Conservation (phyloP, 2,329 filamentous ascomycete genomes). For the Penicillium sp. region DNA sequence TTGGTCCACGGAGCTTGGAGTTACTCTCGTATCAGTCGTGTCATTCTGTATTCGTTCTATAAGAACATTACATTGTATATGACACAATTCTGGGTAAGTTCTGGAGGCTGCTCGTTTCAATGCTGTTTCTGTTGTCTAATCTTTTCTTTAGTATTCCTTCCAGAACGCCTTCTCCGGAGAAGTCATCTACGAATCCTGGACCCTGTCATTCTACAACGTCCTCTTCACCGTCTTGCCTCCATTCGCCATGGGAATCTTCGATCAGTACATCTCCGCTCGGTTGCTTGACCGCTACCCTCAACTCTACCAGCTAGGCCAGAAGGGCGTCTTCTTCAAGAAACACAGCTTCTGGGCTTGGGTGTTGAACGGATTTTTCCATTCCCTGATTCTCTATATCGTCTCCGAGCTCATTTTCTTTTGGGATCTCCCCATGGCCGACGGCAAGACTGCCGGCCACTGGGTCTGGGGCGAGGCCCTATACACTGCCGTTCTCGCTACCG, state of each 20-base stretch:
- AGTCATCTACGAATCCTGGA: constrained; percentile 99
- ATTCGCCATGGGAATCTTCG: constrained; percentile 90
- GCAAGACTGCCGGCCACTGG: constrained; percentile 87
- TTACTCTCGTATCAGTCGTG: constrained; percentile 94
- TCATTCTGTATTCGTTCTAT: constrained; percentile 98
- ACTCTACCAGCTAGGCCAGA: constrained; percentile 88
- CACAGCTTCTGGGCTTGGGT: constrained; percentile 94
- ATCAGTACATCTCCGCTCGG: constrained; percentile 94
- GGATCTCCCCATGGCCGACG: constrained; percentile 76
- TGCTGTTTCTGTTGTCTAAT: constrained; percentile 11
- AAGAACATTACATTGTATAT: constrained; percentile 99
- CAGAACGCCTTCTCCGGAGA: constrained; percentile 97
- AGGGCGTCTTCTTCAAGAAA: constrained; percentile 88
- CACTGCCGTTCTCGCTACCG: constrained; percentile 87
- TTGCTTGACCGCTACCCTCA: constrained; percentile 94
- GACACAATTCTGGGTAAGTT: constrained; percentile 94
- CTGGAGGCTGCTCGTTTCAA: background rate
- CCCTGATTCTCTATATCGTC: constrained; percentile 84
- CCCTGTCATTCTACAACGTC: constrained; percentile 98
- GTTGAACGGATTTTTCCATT: constrained; percentile 92
- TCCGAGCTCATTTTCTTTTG: constrained; percentile 76
- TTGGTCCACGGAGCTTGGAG: constrained; percentile 97
- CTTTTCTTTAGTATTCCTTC: constrained; percentile 73
- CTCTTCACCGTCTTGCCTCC: constrained; percentile 94
- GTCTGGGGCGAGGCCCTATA: constrained; percentile 97